Evolutionary conservation across 1,139 yeast genomes (phyloP).

Genomic region (Blastobotrys malaysiensis): DNA sequence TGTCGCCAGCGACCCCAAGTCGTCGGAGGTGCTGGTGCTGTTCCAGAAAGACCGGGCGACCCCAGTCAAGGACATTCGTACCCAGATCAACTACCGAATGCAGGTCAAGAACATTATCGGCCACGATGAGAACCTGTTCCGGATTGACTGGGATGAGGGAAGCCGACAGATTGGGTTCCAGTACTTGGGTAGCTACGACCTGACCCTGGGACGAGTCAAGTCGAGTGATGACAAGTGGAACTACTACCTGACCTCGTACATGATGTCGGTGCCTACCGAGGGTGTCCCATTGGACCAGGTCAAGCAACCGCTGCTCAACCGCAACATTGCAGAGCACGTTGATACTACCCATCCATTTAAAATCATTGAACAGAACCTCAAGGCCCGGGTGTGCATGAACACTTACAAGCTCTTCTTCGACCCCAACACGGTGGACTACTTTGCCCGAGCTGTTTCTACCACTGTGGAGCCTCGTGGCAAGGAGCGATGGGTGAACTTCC

Average conservation of each 20-base stretch:
- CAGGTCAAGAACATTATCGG: conserved; percentile 79
- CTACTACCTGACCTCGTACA: conserved; percentile 85
- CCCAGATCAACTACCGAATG: conserved; percentile 86
- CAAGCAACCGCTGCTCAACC: conserved; percentile 30
- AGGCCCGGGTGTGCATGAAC: conserved; percentile 73
- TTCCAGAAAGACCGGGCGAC: conserved; percentile 75
- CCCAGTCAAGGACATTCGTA: conserved; percentile 57
- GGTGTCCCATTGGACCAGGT: conserved; percentile 65
- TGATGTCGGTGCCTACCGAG: conserved; percentile 95
- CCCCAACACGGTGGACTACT: conserved; percentile 75
- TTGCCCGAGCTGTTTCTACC: conserved; percentile 37
- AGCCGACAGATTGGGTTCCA: conserved; percentile 61
- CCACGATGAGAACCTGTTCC: conserved; percentile 86
- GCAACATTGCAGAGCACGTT: conserved; percentile 44
- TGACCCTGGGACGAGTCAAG: conserved; percentile 74
- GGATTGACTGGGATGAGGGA: conserved; percentile 62
- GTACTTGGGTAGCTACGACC: conserved; percentile 78
- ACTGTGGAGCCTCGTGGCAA: conserved; percentile 12
- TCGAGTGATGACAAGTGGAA: conserved; percentile 81
- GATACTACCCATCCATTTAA: conserved; percentile 47
- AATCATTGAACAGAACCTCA: conserved; percentile 61
- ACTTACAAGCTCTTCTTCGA: conserved; percentile 80
- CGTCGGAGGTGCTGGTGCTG: conserved; percentile 72
- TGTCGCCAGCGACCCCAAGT: conserved; percentile 64
- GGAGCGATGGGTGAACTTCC: conserved; percentile 22